Conservation (phyloP, 768 basidiomycete genomes). For the Trametes gibbosa region DNA sequence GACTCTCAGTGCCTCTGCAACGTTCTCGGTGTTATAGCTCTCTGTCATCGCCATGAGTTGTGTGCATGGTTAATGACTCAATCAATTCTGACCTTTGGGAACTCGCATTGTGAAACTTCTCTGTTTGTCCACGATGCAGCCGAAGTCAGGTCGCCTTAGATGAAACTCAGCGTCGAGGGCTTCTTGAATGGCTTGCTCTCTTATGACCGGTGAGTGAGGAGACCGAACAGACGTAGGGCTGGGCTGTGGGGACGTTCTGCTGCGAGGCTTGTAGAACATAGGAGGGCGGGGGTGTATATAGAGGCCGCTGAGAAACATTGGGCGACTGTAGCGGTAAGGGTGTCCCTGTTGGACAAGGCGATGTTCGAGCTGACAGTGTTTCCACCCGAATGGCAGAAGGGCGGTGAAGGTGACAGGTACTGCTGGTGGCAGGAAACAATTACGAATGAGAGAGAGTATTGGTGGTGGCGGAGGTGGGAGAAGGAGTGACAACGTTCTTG, state of each 20-base stretch:
- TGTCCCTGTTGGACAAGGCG: too few relatives aligned
- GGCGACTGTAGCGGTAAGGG: neutral
- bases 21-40: conserved; percentile 2
- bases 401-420: neutral
- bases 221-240: neutral
- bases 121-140: neutral
- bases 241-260: too few relatives aligned
- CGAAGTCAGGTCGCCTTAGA: too few relatives aligned
- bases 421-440: too few relatives aligned
- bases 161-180: neutral
- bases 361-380: too few relatives aligned
- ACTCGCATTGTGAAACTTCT: neutral
- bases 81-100: neutral
- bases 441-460: too few relatives aligned
- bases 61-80: too few relatives aligned
- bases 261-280: neutral
- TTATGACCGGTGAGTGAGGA: neutral
- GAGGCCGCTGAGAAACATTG: neutral
- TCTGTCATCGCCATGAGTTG: neutral
- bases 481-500: too few relatives aligned
- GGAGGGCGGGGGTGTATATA: neutral
- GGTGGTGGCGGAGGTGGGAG: neutral
- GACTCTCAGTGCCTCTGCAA: neutral
- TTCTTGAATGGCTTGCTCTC: neutral
- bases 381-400: neutral